Conservation (phyloP, 306 rosid genomes). For the Malus sieversii region DNA sequence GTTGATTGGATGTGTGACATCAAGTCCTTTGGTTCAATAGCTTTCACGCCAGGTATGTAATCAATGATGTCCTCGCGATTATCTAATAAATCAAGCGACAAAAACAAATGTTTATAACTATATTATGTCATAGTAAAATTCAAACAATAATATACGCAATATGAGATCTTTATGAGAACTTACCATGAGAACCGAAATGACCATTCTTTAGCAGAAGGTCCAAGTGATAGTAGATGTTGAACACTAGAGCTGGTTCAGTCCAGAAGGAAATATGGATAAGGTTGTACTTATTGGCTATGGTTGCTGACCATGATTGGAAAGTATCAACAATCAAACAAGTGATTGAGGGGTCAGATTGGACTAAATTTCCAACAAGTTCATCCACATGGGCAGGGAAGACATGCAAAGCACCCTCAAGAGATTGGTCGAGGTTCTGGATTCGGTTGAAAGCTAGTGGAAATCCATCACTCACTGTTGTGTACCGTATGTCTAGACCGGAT, state of each 20-base stretch:
- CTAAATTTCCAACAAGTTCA: slow-evolving; percentile 11
- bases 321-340: slow-evolving; percentile 27
- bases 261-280: slow-evolving; percentile 26
- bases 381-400: slow-evolving; percentile 30
- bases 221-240: slow-evolving; percentile 20
- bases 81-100: slow-evolving; percentile 7
- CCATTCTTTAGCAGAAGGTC: slow-evolving; percentile 14
- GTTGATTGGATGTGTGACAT: slow-evolving; percentile 6
- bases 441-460: slow-evolving; percentile 23
- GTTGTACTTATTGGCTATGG: slow-evolving; percentile 17
- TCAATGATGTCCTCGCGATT: slow-evolving; percentile 15
- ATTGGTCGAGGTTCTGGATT: slow-evolving; percentile 7
- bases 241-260: slow-evolving; percentile 25
- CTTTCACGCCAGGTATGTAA: slow-evolving; percentile 26
- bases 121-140: neutral
- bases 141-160: neutral
- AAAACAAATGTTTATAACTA: too few species aligned
- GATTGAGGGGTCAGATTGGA: slow-evolving; percentile 18
- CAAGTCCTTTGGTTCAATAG: slow-evolving; percentile 24
- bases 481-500: slow-evolving; percentile 25
- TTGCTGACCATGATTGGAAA: slow-evolving; percentile 14
- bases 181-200: slow-evolving; percentile 24
- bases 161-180: neutral
- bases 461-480: slow-evolving; percentile 24
- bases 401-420: neutral